Evolutionary conservation across 768 basidiomycete species (phyloP).

Genomic region (Boletus pseudo-olivaceus): DNA sequence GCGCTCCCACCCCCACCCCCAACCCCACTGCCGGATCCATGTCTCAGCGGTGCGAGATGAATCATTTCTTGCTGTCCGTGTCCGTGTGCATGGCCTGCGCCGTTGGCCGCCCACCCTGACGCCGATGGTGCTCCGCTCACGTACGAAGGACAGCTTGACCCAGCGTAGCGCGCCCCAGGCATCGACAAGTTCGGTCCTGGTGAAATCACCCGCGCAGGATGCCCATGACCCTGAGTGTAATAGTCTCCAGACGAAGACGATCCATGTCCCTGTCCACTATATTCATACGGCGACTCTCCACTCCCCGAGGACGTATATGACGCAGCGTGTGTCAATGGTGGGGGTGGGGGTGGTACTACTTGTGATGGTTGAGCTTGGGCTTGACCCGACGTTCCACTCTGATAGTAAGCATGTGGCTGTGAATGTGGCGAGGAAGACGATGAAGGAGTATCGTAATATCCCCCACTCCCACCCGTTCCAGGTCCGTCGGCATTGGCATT

Average conservation of each 20-base stretch:
- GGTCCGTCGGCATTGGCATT: slow-evolving; percentile 8
- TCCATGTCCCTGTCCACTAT: slow-evolving; percentile 19
- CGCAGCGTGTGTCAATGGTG: slow-evolving; percentile 18
- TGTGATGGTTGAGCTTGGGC: slow-evolving; percentile 16
- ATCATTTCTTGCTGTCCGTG: slow-evolving; percentile 32
- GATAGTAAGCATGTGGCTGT: slow-evolving; percentile 22
- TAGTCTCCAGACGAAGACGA: slow-evolving; percentile 23
- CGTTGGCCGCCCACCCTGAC: slow-evolving; percentile 19
- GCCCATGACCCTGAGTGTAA: slow-evolving; percentile 19
- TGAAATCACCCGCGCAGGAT: slow-evolving; percentile 15
- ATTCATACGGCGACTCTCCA: slow-evolving; percentile 22
- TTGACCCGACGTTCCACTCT: slow-evolving; percentile 16
- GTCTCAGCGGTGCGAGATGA: slow-evolving; percentile 35
- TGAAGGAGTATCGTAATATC: slow-evolving; percentile 27
- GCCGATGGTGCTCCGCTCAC: not conserved
- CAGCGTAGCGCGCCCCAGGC: slow-evolving; percentile 14
- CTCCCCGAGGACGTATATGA: slow-evolving; percentile 24
- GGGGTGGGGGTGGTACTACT: slow-evolving; percentile 16
- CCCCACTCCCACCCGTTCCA: slow-evolving; percentile 8
- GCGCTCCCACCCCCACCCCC: slow-evolving; percentile 7
- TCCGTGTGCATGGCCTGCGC: slow-evolving; percentile 12
- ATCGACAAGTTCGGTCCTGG: slow-evolving; percentile 18
- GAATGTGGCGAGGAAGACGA: slow-evolving; percentile 21
- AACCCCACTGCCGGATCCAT: slow-evolving; percentile 7
- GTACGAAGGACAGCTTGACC: slow-evolving; percentile 6